Base-by-base conservation (phyloP, 208 protist species). In the Crithidia bombi region DNA sequence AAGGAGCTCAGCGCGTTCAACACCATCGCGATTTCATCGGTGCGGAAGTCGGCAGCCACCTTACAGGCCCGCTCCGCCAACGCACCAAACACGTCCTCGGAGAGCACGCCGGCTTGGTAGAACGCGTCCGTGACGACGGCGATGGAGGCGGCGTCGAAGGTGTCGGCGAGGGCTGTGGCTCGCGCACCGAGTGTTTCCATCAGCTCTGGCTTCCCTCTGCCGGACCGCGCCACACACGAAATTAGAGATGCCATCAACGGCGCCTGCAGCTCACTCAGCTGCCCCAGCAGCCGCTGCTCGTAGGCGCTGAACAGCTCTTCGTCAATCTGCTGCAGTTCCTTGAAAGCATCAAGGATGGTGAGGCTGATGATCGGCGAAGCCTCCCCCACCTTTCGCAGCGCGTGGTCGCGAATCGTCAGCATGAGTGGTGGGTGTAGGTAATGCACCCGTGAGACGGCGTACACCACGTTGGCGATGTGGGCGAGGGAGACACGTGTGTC, bases 21-120 rank as follows among this genome's bases (percentile, higher is more conserved):
- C 17, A 87, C 80, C 12, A 75, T 46, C 61, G 82, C 65, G 39
- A 93, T 86, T 73, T 96, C 92, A 46, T 95, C 89, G 1, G 78
- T 65, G 51, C 89, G 85, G 50, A 96, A 91, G 65, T 93, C 87
- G 0, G 77, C 35, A 26, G 85, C 80, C 19, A 94, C 79, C 63
- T 88, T 91, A 76, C 87, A 94, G 15, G 89, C 90, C 30, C 87
- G 86, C 82, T 96, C 89, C 33, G 92, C 92, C 59, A 96, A 69
- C 12, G 86, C 80, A n/a, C 89, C 89, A 66, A 96, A 81, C 30
- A 94, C 86, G 25, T 94, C 92, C 69, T 96, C 89, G 36, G 78
- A 81, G 7, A 89, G 46, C 4, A 90, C 68, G 59, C 81, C 83
- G 17, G 88, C 86, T 32, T 83, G 77, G 62, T 77, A 89, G 76